Evolutionary conservation across 345 rosid genomes (phyloP).

Genomic region (Durio zibethinus): DNA sequence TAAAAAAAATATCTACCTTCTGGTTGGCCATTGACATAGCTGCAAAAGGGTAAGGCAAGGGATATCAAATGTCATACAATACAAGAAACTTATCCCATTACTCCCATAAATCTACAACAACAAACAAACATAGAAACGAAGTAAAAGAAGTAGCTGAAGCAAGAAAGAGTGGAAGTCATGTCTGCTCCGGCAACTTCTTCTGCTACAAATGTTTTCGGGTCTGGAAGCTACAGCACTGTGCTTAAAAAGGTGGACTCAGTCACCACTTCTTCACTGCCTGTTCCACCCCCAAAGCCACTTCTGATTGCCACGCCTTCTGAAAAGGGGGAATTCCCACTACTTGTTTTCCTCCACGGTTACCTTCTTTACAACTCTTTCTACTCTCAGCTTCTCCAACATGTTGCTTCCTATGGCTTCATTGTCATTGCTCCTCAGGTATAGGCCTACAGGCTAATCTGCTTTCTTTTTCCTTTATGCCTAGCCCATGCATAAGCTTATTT

Average conservation of each 20-base stretch:
- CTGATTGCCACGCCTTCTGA: slow-evolving; percentile 61
- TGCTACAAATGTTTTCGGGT: slow-evolving; percentile 32
- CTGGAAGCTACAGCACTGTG: slow-evolving; percentile 41
- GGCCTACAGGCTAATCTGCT: neutral
- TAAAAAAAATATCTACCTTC: neutral
- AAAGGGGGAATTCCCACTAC: slow-evolving; percentile 65
- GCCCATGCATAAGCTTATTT: neutral
- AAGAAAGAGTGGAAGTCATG: neutral
- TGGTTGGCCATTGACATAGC: too few relatives aligned
- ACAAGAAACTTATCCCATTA: neutral
- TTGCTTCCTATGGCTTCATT: slow-evolving; percentile 93
- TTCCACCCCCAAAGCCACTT: slow-evolving; percentile 63
- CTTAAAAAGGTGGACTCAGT: slow-evolving; percentile 35
- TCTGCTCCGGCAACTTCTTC: neutral
- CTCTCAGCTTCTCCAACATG: slow-evolving; percentile 77
- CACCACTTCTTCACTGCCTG: slow-evolving; percentile 11
- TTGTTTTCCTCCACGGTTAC: slow-evolving; percentile 79
- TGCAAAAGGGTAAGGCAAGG: too few relatives aligned
- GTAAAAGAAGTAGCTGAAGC: neutral
- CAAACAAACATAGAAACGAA: neutral
- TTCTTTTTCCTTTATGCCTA: neutral
- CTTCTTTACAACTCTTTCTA: slow-evolving; percentile 79
- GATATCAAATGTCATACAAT: too few relatives aligned
- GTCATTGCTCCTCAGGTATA: slow-evolving; percentile 81
- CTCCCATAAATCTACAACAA: neutral